Evolutionary conservation across 1,284 basidiomycete species (phyloP).

Genomic region (Puccinia polysora): DNA sequence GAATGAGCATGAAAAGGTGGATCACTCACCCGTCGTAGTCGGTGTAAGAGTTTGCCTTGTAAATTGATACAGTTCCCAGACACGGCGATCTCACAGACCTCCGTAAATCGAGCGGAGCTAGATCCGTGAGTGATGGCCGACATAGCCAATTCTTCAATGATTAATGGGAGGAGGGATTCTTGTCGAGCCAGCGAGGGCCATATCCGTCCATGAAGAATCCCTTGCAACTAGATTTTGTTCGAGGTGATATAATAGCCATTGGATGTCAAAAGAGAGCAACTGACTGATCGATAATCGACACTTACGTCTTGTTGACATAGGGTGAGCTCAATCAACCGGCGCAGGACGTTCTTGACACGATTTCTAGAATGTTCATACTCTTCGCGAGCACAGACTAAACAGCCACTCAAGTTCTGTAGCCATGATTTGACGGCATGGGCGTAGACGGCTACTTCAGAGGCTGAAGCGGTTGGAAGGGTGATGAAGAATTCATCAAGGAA

Average conservation of each 20-base stretch:
- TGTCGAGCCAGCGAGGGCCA: slow-evolving; percentile 28
- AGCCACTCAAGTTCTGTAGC: slow-evolving; percentile 71
- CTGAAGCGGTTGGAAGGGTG: slow-evolving; percentile 60
- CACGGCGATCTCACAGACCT: slow-evolving; percentile 67
- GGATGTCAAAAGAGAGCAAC: no score
- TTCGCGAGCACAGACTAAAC: slow-evolving; percentile 64
- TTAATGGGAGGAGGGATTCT: slow-evolving; percentile 59
- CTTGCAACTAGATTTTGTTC: slow-evolving; percentile 25
- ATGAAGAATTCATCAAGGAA: slow-evolving; percentile 72
- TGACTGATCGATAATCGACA: no score
- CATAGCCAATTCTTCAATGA: slow-evolving; percentile 71
- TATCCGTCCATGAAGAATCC: slow-evolving; percentile 12
- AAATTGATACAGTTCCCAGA: slow-evolving; percentile 70
- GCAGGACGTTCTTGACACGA: slow-evolving; percentile 67
- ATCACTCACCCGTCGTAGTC: slow-evolving; percentile 66
- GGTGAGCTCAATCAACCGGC: slow-evolving; percentile 69
- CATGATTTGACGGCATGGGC: slow-evolving; percentile 77
- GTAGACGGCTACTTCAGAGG: slow-evolving; percentile 58
- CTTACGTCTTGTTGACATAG: slow-evolving; percentile 65
- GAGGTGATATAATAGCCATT: no score
- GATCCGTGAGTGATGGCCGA: slow-evolving; percentile 73
- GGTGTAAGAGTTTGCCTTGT: slow-evolving; percentile 69
- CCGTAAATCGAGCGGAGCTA: slow-evolving; percentile 68
- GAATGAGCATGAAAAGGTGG: slow-evolving; percentile 15
- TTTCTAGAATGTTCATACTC: slow-evolving; percentile 49